Evolutionary conservation across 2,329 filamentous ascomycete genomes (phyloP).

Genomic region (Epichloe scottii): DNA sequence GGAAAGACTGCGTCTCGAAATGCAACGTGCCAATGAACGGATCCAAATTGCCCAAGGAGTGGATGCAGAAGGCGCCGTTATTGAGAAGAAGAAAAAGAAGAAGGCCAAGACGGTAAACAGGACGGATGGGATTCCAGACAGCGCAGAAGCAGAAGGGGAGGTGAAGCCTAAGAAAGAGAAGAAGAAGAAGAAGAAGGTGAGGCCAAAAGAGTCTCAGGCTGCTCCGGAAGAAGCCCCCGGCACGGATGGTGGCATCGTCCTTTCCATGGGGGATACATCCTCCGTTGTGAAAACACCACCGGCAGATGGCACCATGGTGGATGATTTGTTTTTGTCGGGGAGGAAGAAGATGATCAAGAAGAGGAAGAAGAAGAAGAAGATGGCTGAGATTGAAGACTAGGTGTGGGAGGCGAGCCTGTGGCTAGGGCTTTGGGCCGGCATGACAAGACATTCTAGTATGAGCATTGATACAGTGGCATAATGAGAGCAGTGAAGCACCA

Average conservation of each 20-base stretch:
- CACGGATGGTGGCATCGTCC: neutral
- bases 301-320: neutral
- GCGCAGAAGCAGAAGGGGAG: slow-evolving; percentile 12
- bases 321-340: slow-evolving; percentile 24
- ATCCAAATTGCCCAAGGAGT: slow-evolving; percentile 61
- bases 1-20: slow-evolving; percentile 73
- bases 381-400: slow-evolving; percentile 17
- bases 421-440: neutral
- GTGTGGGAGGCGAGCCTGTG: neutral
- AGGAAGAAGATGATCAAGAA: slow-evolving; percentile 33
- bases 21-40: slow-evolving; percentile 70
- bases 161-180: slow-evolving; percentile 41
- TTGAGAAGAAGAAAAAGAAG: slow-evolving; percentile 58
- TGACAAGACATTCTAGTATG: neutral
- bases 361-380: slow-evolving; percentile 28
- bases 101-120: slow-evolving; percentile 21
- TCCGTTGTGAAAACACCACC: neutral
- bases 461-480: neutral
- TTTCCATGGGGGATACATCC: neutral
- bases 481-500: neutral
- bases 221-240: neutral
- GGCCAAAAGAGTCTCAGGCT: neutral
- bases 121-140: slow-evolving; percentile 12
- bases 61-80: slow-evolving; percentile 49
- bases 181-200: slow-evolving; percentile 13